A percentile compares a stretch with the other conserved stretches of the same genome.
Conservation (phyloP, 257 asterid species). For the Solanum appendiculatum region DNA sequence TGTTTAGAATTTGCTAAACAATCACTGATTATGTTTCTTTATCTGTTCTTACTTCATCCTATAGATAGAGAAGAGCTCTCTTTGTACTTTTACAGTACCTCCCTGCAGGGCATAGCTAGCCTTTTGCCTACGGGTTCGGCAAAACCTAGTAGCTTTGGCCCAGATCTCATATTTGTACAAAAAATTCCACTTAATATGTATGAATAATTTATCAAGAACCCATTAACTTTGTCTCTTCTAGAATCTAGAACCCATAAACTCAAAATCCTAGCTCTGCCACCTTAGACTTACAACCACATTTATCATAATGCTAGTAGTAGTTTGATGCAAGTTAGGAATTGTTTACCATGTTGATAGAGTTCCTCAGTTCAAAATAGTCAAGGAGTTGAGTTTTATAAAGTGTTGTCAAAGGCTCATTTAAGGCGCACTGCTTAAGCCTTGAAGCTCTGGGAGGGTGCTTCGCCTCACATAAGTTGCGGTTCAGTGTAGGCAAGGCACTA, state of each 20-base stretch:
- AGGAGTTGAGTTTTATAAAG: not conserved
- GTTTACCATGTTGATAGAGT: not conserved
- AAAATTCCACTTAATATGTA: not conserved
- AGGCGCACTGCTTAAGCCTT: not conserved
- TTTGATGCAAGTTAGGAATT: not conserved
- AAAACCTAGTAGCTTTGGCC: not conserved
- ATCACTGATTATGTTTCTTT: not conserved
- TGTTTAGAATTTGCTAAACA: not conserved
- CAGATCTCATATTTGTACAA: not conserved
- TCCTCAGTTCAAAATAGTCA: not conserved
- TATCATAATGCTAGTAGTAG: not conserved
- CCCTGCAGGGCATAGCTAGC: not conserved
- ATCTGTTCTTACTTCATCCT: not conserved
- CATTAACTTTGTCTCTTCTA: not conserved
- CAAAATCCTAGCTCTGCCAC: not conserved
- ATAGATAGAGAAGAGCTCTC: not conserved
- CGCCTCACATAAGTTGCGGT: not conserved
- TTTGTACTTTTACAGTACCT: not conserved
- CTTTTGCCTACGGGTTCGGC: not conserved
- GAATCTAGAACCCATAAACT: not conserved
- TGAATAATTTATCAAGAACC: not conserved
- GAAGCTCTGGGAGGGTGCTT: not conserved
- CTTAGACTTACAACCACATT: not conserved
- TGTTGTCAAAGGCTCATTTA: not conserved
- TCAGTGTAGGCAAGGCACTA: not conserved